These are phyloP conservation scores for Plasmodium vinckei DNA, from an alignment of 169 alveolate species.

Conservation along the genomic window DNA sequence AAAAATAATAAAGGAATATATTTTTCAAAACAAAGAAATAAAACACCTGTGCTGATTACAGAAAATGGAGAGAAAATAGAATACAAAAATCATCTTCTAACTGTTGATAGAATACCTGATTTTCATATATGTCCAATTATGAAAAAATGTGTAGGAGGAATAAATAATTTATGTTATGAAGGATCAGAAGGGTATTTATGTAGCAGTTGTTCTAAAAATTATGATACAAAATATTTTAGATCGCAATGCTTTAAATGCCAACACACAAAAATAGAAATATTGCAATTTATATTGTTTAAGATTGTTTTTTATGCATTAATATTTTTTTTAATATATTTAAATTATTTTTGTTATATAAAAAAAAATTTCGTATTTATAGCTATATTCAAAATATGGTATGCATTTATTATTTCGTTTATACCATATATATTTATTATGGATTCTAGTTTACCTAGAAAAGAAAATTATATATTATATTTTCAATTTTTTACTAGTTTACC, in stretches of 20 bases:
- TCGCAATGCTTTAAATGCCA: conserved; percentile 69
- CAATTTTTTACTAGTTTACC: conserved; percentile 55
- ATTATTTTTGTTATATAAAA: conserved; percentile 73
- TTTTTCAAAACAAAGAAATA: neutral
- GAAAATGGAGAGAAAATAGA: conserved; percentile 52
- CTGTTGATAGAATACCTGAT: conserved; percentile 72
- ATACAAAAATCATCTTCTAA: conserved; percentile 44
- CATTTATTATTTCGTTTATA: conserved; percentile 56
- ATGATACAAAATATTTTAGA: conserved; percentile 42
- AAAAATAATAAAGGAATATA: neutral
- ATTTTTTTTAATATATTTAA: conserved; percentile 50
- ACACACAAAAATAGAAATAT: conserved; percentile 34
- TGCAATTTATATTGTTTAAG: conserved; percentile 23
- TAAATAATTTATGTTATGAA: conserved; percentile 66
- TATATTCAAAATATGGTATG: conserved; percentile 74
- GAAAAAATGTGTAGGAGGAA: conserved; percentile 63
- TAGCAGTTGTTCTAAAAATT: conserved; percentile 70
- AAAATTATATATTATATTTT: conserved; percentile 36
- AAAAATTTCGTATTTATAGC: conserved; percentile 67
- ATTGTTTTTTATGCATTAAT: conserved; percentile 47
- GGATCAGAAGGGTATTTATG: conserved; percentile 88
- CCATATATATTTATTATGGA: conserved; percentile 44
- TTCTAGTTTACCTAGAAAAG: conserved; percentile 3
- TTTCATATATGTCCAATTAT: conserved; percentile 69
- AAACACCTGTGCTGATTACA: conserved; percentile 28